Conservation (phyloP, 1,284 basidiomycete species). For the Coriolopsis trogii region DNA sequence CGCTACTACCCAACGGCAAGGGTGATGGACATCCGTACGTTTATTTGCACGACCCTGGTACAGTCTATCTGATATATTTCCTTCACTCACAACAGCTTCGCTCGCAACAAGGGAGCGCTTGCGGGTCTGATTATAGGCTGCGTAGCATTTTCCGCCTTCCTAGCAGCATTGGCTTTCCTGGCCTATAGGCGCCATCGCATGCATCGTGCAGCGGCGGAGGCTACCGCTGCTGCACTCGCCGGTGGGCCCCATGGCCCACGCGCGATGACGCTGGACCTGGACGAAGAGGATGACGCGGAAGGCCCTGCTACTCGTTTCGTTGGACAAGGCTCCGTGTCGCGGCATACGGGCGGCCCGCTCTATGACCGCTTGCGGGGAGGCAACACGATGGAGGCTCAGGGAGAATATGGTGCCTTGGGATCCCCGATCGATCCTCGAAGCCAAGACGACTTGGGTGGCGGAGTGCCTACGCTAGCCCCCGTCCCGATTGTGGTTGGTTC, state of each 20-base stretch:
- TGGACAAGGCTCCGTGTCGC: slow-evolving; percentile 16
- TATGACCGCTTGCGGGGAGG: slow-evolving; percentile 23
- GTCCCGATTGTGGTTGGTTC: slow-evolving; percentile 9
- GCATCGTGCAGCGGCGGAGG: slow-evolving; percentile 23
- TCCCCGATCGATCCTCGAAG: slow-evolving; percentile 6
- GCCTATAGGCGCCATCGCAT: slow-evolving; percentile 26
- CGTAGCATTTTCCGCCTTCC: slow-evolving; percentile 26
- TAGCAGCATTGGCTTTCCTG: slow-evolving; percentile 25
- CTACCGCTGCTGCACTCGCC: slow-evolving; percentile 21
- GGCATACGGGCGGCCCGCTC: not conserved
- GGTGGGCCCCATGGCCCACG: slow-evolving; percentile 4
- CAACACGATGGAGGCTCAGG: slow-evolving; percentile 11
- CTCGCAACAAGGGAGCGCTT: slow-evolving; percentile 31
- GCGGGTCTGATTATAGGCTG: slow-evolving; percentile 32
- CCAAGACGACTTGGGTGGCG: slow-evolving; percentile 12
- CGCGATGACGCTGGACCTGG: slow-evolving; percentile 22
- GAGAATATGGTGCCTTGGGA: slow-evolving; percentile 8
- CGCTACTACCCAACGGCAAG: slow-evolving; percentile 24
- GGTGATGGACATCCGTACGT: slow-evolving; percentile 20
- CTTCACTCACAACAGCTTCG: slow-evolving; percentile 20
- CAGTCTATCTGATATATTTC: not conserved
- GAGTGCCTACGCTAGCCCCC: slow-evolving; percentile 1
- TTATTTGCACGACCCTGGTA: not conserved
- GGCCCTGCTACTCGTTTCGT: slow-evolving; percentile 16
- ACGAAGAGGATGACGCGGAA: slow-evolving; percentile 18